Evolutionary conservation across 352 stramenopile species (phyloP), one percentile per base, ranked within the genome.

Genomic region (Ophiocytium majus): DNA sequence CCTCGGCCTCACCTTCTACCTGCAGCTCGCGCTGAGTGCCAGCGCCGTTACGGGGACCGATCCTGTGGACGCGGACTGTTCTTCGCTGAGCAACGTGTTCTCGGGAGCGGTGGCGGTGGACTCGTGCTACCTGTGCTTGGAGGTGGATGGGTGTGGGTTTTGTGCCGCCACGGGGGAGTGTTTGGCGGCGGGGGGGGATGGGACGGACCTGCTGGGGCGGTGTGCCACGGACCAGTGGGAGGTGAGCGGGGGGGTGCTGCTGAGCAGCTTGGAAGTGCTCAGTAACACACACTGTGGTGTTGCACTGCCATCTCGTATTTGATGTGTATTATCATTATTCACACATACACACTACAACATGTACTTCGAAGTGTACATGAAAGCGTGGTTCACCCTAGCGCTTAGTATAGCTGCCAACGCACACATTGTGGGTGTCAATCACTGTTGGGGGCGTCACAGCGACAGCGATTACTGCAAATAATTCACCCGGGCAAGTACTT

Each of bases 51-150:
- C 80, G 17, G 43, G 9, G 75, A 17, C 34, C 74, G 90, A 76
- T 10, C 32, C 75, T 35, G 80, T 49, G 64, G 63, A 83, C 43
- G 34, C 81, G 75, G 34, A 23, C 14, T 43, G 28, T 91, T 90
- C 82, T 9, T 32, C 10, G 79, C 14, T 49, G 80, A 89, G 79
- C 75, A 87, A 63, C 86, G 86, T 17, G 80, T 88, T 23, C 82
- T 92, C 50, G 91, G 91, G 91, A 82, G 66, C 83, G 89, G 88
- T 19, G n/a, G 86, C 1, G 91, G 89, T 75, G 63, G 71, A 17
- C 91, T 90, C 82, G 36, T 92, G 91, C 80, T 92, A 90, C 64
- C 89, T 91, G 63, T 93, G 91, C 85, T 78, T 86, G 14, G 36
- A 88, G 23, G 91, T 92, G n/a, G 75, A 50, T 50, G 86, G 87